phyloP scores from a whole-genome alignment of 2,329 filamentous ascomycete species.

The Paecilomyces formosus region DNA sequence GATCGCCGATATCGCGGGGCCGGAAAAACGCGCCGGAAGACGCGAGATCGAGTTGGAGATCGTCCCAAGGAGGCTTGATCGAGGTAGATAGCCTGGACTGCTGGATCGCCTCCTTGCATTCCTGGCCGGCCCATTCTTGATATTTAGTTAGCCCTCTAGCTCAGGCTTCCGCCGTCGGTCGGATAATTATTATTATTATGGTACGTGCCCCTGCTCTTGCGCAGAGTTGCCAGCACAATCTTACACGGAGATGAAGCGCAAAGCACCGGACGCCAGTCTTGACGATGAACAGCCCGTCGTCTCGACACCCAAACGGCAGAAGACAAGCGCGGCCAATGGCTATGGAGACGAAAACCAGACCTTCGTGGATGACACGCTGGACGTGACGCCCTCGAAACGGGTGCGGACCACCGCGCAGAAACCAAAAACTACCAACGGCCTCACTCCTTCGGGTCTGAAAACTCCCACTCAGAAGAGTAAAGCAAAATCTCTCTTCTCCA shows the following conservation, averaged over 20 bases:
- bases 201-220: constrained; percentile 7
- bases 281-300: constrained; percentile 25
- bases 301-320: constrained; percentile 33
- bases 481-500: constrained; percentile 31
- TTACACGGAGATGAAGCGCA: constrained; percentile 33
- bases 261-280: constrained; percentile 28
- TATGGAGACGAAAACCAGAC: constrained; percentile 15
- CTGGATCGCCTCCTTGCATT: background rate
- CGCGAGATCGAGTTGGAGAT: background rate
- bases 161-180: background rate
- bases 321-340: constrained; percentile 19
- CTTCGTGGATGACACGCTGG: constrained; percentile 3
- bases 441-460: constrained; percentile 27
- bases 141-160: background rate
- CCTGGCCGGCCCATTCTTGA: background rate
- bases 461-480: constrained; percentile 31
- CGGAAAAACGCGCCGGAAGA: constrained; percentile 19
- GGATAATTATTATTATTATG: background rate
- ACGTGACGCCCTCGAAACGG: constrained; percentile 18
- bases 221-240: constrained; percentile 10
- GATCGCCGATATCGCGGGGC: constrained; percentile 20
- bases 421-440: constrained; percentile 10
- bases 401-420: constrained; percentile 27
- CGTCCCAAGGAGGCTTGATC: no score
- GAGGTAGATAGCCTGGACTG: background rate